Percentiles rank a stretch among this genome's conserved stretches.
Evolutionary conservation across 116 monocot genomes (phyloP).

Genomic region (Posidonia oceanica): DNA sequence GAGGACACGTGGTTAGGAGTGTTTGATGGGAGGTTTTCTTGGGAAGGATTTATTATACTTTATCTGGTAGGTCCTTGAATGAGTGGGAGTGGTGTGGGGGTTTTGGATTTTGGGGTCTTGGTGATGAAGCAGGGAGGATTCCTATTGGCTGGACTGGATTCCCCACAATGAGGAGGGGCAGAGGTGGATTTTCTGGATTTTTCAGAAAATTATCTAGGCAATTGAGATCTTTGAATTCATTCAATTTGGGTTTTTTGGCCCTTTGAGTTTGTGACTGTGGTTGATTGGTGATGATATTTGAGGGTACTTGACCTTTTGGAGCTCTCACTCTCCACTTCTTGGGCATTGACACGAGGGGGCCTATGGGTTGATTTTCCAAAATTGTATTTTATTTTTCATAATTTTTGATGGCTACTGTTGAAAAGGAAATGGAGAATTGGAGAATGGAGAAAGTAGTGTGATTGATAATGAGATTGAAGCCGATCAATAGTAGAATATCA

Average conservation of each 20-base stretch:
- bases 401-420: neutral
- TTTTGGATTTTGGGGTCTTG: constrained; percentile 3
- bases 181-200: neutral
- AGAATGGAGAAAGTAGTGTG: neutral
- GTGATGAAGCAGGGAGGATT: constrained; percentile 11
- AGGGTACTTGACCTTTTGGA: neutral
- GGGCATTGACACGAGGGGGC: neutral
- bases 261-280: neutral
- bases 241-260: neutral
- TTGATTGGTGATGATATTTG: neutral
- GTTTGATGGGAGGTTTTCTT: too few species aligned
- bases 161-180: neutral
- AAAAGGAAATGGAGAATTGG: neutral
- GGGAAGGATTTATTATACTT: too few species aligned
- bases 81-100: neutral
- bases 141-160: constrained; percentile 42
- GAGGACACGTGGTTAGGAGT: constrained; percentile 14
- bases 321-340: neutral
- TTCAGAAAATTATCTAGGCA: neutral
- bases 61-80: neutral
- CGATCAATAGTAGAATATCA: too few species aligned
- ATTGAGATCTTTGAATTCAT: neutral
- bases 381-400: neutral
- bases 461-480: too few species aligned
- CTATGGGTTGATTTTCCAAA: neutral